A percentile compares a stretch with the other conserved stretches of the same genome.
phyloP scores from a whole-genome alignment of 352 stramenopile species.

The Phytophthora palmivora region DNA sequence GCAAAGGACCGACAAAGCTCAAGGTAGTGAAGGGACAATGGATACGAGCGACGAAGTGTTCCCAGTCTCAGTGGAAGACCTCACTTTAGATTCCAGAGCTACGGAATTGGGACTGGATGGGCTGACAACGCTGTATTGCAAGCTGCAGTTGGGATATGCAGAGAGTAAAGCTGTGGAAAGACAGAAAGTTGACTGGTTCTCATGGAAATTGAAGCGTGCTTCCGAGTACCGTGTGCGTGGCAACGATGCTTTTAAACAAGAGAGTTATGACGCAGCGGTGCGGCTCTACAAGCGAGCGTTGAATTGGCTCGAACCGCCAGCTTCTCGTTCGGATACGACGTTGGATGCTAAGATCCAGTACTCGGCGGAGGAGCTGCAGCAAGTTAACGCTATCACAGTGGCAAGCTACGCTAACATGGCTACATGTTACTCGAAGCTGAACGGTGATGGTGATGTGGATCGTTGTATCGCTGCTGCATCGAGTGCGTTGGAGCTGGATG shows the following conservation, averaged over 20 bases:
- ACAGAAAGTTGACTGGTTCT: constrained; percentile 48
- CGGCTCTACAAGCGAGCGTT: constrained; percentile 59
- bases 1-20: not conserved
- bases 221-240: constrained; percentile 53
- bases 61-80: constrained; percentile 34
- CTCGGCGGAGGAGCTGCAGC: constrained; percentile 39
- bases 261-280: constrained; percentile 40
- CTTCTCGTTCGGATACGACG: constrained; percentile 15
- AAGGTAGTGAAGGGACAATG: not conserved
- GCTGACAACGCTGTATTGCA: constrained; percentile 35
- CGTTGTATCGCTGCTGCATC: constrained; percentile 61
- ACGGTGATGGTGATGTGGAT: constrained; percentile 31
- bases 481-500: constrained; percentile 49
- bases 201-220: constrained; percentile 56
- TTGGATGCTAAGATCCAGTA: constrained; percentile 45
- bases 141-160: constrained; percentile 32
- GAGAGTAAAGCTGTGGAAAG: not conserved
- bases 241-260: constrained; percentile 63
- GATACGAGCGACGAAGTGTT: constrained; percentile 22
- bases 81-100: constrained; percentile 32
- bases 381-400: constrained; percentile 43
- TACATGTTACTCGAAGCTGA: constrained; percentile 64
- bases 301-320: constrained; percentile 61
- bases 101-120: constrained; percentile 23
- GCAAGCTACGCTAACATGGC: constrained; percentile 70